Base-by-base conservation (phyloP, 2,329 filamentous ascomycete genomes). In the Colletotrichum godetiae region DNA sequence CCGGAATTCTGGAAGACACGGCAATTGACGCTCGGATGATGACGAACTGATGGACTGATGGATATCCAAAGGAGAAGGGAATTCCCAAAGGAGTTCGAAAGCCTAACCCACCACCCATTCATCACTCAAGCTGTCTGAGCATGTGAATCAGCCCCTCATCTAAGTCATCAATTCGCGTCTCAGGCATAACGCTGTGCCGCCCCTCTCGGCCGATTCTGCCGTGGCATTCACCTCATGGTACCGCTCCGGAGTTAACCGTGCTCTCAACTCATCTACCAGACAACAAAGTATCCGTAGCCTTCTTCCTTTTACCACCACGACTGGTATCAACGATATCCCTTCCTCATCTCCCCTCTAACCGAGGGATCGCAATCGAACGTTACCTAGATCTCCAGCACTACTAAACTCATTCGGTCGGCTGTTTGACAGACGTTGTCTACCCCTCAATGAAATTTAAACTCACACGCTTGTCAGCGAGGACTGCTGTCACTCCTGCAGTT, bases 171-270 rank as follows among this genome's bases (percentile, higher is more conserved):
- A 24, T 13, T 13, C 58, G 10, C 46, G 66, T 73, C 59, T 73
- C 66, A 65, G 70, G 33, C 66, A 65, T 37, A 57, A 57, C 55
- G 35, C 56, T 37, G 7, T 70, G 67, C 55, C 67, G 60, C 60
- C 46, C 46, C 31, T 70, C 60, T 65, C 70, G 67, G 70, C 67
- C 67, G 70, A 65, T 65, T 27, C 33, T 60, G 52, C 60, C 70
- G 67, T 64, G 66, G 59, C 53, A 72, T 69, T 64, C 59, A 65
- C 56, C 37, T 49, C 60, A 61, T 55, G 55, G 56, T 35, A 70
- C 35, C 55, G 42, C 46, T 15, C 8, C 29, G 19, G 46, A 27
- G 60, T 22, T 31, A 37, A 12, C 42, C 31, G 60, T 29, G 22
- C 37, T n/a, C 53, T 68, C 52, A 63, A 11, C 22, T 68, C 58